Evolutionary conservation across 345 rosid species (phyloP), one percentile per base, ranked within the genome.

Genomic region (Salix koriyanagi): DNA sequence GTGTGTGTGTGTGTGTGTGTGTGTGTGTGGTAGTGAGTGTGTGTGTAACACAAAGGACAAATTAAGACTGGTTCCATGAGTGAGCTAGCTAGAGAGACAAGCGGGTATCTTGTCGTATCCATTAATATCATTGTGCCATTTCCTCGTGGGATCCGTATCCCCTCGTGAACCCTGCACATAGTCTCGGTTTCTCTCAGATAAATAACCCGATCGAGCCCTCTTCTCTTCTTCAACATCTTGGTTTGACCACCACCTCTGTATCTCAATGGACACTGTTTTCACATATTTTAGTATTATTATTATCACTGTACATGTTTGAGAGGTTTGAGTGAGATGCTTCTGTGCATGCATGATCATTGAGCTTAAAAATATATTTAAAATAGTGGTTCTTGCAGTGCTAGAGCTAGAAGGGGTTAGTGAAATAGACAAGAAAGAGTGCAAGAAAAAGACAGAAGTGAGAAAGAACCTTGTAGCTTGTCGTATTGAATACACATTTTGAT

Each of bases 401-500:
- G 60, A 52, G 58, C n/a, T 50, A 50, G 58, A 50, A 50, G 58
- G 58, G 58, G n/a, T 18, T 83, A 86, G 73, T 54, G 85, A 80
- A 77, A 62, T 52, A 75, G 91, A 89, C 89, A 86, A 89, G 85
- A 82, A 83, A 84, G 81, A 82, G 84, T 65, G 84, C 75, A 23
- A 82, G 86, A 86, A 86, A 34, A 84, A 77, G 88, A 88, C 87
- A 88, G 85, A 79, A 19, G 6, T 7, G 19, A 81, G 85, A 77
- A 85, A 84, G 80, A 86, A 82, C 85, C 85, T 83, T 78, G 86
- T 80, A 83, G 81, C 83, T 82, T 84, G 83, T 79, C 88, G 78
- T 80, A 68, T 87, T 75, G 71, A 75, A 79, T 72, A 74, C 85
- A 76, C 60, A 66, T 70, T 83, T 81, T 84, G 86, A 85, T 87